Evolutionary conservation across 1,139 yeast species (phyloP).

Genomic region (Geotrichum citri-aurantii): DNA sequence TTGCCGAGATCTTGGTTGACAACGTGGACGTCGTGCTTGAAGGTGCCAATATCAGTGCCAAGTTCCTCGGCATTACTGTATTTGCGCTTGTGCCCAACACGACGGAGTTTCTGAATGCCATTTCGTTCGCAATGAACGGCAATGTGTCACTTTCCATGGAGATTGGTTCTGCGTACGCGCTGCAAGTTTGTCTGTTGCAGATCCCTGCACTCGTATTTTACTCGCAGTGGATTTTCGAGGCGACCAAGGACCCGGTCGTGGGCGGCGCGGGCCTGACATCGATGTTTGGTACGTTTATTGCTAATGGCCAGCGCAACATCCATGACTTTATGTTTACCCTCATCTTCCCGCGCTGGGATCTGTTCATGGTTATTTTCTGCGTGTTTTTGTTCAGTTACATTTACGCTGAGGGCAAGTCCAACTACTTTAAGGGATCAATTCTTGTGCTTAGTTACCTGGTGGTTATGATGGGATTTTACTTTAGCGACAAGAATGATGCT

Average conservation of each 20-base stretch:
- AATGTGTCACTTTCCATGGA: conserved; percentile 92
- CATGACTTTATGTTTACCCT: conserved; percentile 60
- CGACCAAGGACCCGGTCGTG: not conserved
- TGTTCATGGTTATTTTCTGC: conserved; percentile 77
- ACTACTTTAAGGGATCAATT: conserved; percentile 92
- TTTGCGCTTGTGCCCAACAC: conserved; percentile 97
- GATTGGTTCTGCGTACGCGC: conserved; percentile 94
- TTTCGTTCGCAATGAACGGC: conserved; percentile 93
- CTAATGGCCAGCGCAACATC: not conserved
- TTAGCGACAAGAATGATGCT: conserved; percentile 38
- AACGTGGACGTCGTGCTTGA: conserved; percentile 88
- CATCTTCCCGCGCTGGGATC: conserved; percentile 94
- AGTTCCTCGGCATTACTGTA: conserved; percentile 85
- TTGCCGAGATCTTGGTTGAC: conserved; percentile 91
- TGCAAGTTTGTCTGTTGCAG: conserved; percentile 90
- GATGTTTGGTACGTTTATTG: not conserved
- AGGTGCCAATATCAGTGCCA: conserved; percentile 75
- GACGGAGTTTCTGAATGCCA: conserved; percentile 94
- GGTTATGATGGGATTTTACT: conserved; percentile 75
- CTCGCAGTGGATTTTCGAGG: conserved; percentile 43
- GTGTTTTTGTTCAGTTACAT: conserved; percentile 87
- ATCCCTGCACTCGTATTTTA: conserved; percentile 85
- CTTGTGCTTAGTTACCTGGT: conserved; percentile 73
- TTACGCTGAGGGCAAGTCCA: conserved; percentile 94
- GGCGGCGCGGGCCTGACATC: not conserved